Percentiles rank a stretch among this genome's conserved stretches.
Conservation (phyloP, 139 green algal genomes). For the Dunaliella primolecta region DNA sequence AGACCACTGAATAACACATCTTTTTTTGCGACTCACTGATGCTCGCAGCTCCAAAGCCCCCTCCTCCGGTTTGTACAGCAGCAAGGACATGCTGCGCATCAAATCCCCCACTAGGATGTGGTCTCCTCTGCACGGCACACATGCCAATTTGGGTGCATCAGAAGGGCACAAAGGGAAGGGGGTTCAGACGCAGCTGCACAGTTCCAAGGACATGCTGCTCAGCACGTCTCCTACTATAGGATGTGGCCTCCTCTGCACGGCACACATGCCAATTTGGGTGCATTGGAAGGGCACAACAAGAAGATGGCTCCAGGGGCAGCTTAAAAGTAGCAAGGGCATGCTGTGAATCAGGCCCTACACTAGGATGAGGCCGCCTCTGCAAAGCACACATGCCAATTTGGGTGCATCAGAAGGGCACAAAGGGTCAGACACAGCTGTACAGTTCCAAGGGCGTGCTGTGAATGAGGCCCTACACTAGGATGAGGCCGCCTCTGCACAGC, state of each 20-base stretch:
- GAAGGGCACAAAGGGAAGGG: too few relatives aligned
- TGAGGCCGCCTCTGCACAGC: not conserved
- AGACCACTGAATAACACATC: too few relatives aligned
- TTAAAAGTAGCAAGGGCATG: constrained; percentile 82
- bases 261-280: too few relatives aligned
- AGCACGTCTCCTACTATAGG: constrained; percentile 94
- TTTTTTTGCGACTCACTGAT: too few relatives aligned
- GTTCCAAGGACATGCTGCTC: constrained; percentile 86
- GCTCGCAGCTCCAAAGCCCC: constrained; percentile 67
- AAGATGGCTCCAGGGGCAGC: too few relatives aligned
- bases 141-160: too few relatives aligned
- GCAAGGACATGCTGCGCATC: constrained; percentile 93
- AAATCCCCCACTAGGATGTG: constrained; percentile 92
- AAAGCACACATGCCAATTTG: not conserved
- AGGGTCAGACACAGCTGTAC: too few relatives aligned
- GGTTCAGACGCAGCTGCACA: too few relatives aligned
- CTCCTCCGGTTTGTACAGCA: constrained; percentile 75
- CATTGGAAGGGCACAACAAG: too few relatives aligned
- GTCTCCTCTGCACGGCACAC: constrained; percentile 61
- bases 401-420: too few relatives aligned
- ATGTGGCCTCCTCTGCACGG: constrained; percentile 81
- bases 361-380: constrained; percentile 87
- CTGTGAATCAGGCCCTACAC: constrained; percentile 96
- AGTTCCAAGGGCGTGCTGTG: too few relatives aligned
- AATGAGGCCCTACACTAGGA: not conserved